Conservation (phyloP, 139 green algal genomes). For the Coelastrella sp. region DNA sequence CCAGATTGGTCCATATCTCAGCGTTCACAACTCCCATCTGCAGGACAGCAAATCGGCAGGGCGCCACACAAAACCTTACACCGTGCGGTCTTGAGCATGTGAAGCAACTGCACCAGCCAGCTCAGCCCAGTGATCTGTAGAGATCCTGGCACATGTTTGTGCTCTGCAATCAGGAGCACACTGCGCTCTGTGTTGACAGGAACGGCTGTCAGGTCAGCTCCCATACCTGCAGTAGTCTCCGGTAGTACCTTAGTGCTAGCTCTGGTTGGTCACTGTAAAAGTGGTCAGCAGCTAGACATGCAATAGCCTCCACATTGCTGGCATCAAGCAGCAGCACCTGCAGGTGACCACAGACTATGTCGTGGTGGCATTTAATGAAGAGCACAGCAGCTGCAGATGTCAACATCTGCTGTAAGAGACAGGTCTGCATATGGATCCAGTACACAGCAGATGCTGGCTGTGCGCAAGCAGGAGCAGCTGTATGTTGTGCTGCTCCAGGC, state of each 20-base stretch:
- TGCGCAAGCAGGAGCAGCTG: too few relatives aligned
- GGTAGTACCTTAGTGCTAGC: constrained; percentile 76
- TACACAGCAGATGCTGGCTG: too few relatives aligned
- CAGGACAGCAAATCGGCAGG: not conserved
- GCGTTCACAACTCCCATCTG: constrained; percentile 82
- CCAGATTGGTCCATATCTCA: constrained; percentile 88
- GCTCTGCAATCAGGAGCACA: not conserved
- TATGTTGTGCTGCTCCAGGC: too few relatives aligned
- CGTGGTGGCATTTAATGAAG: too few relatives aligned
- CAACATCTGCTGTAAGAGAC: too few relatives aligned
- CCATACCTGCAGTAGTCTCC: constrained; percentile 75
- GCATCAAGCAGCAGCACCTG: constrained; percentile 72
- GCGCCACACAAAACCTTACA: not conserved
- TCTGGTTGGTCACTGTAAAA: constrained; percentile 92
- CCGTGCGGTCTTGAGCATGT: not conserved
- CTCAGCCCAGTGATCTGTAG: not conserved
- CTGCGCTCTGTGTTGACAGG: too few relatives aligned
- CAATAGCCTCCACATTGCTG: constrained; percentile 82
- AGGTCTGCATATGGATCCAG: too few relatives aligned
- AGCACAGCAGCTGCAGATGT: too few relatives aligned
- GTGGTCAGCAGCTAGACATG: constrained; percentile 79
- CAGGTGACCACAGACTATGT: not conserved
- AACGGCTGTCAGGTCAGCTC: not conserved
- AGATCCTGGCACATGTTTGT: too few relatives aligned
- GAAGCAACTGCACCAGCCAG: not conserved